A percentile compares a stretch with the other conserved stretches of the same genome.
phyloP scores from a whole-genome alignment of 768 basidiomycete species.

The Strobilomyces confusus region DNA sequence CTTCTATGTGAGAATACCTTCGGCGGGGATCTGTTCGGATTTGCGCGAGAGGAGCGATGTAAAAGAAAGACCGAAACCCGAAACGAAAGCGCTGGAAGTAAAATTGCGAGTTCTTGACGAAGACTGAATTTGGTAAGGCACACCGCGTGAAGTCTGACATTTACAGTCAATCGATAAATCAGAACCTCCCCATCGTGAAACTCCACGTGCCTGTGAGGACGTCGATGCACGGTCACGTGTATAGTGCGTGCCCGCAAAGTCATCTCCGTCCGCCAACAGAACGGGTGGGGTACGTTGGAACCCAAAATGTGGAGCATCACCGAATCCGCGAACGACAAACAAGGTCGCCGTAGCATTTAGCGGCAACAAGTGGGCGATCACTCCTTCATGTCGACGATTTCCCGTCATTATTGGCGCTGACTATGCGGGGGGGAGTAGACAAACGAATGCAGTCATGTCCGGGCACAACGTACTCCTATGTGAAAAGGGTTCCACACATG shows the following conservation, averaged over 20 bases:
- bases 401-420: slow-evolving; percentile 16
- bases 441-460: neutral
- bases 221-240: slow-evolving; percentile 3
- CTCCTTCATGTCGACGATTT: slow-evolving; percentile 10
- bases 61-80: neutral
- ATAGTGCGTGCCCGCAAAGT: slow-evolving; percentile 5
- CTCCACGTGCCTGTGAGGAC: neutral
- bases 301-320: neutral
- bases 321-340: neutral
- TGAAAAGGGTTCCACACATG: neutral
- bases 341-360: slow-evolving; percentile 8
- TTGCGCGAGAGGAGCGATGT: neutral
- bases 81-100: neutral
- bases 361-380: slow-evolving; percentile 21
- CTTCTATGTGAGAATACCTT: slow-evolving; percentile 18
- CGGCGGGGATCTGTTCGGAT: neutral
- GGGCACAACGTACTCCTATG: neutral
- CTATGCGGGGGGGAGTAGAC: slow-evolving; percentile 7
- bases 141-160: neutral
- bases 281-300: neutral
- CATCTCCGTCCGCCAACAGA: slow-evolving; percentile 24
- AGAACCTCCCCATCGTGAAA: neutral
- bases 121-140: neutral
- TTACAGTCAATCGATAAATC: neutral
- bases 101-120: neutral